Evolutionary conservation across 2,329 filamentous ascomycete genomes (phyloP), one percentile per base, ranked within the genome.

Genomic region (Huntiella moniliformis): DNA sequence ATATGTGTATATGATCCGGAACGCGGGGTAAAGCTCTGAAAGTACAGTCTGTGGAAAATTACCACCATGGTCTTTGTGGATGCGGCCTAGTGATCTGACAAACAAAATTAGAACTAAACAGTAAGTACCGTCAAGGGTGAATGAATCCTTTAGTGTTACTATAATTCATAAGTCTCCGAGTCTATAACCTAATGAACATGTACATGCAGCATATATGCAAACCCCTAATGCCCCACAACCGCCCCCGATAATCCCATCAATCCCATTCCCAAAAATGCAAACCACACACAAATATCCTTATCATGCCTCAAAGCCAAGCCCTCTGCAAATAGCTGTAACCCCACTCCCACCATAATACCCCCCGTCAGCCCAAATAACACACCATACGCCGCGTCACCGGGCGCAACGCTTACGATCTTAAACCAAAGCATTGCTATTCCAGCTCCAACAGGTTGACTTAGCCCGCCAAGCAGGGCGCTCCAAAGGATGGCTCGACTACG

Each of bases 301-400:
- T 79, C 79, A 63, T 92, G 85, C 53, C 84, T 87, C 56, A 95
- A 62, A 49, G 79, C 82, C 57, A 94, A 60, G 53, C 79, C 81
- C 65, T 98, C 87, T 3, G 82, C 79, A 56, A 95, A 88, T 5
- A 98, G 66, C 62, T 92, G 83, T 57, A 98, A 62, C 3, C 81
- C 86, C 28, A 98, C 91, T 54, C 82, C 91, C 22, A 85, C 79
- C 91, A 98, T 96, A 55, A 98, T 91, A 1, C 91, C 91, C 1
- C 86, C 78, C 0, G 88, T 96, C 7, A 78, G 67, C 5, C 85
- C 87, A 64, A 98, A 98, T 63, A 96, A 79, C 44, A 73, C 73
- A 0, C 79, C 83, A 56, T 91, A 88, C n/a, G 44, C 33, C 8
- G 5, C 41, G n/a, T 47, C 48, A 15, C 40, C 35, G 5, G 48